These are phyloP conservation scores for Pyrenophora tritici-repentis DNA, from an alignment of 2,329 filamentous ascomycete genomes.

Conservation along the genomic window DNA sequence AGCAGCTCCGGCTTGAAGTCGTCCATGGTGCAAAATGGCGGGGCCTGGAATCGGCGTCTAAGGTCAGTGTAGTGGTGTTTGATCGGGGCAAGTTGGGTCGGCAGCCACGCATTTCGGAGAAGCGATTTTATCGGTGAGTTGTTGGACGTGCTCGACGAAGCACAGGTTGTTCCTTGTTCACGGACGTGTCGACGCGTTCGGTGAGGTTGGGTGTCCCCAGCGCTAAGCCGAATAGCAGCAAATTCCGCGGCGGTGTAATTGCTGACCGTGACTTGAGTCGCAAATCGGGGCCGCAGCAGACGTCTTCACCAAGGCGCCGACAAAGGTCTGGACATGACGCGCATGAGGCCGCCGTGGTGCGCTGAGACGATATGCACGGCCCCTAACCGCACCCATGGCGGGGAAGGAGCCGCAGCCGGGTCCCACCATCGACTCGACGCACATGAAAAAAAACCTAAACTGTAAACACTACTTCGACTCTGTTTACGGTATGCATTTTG, in stretches of 20 bases:
- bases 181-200: constrained; percentile 18
- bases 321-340: constrained; percentile 14
- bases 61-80: constrained; percentile 18
- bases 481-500: too few relatives aligned
- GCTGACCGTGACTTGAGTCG: not conserved
- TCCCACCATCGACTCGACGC: not conserved
- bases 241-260: constrained; percentile 11
- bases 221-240: constrained; percentile 25
- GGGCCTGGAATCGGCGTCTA: constrained; percentile 27
- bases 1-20: constrained; percentile 49
- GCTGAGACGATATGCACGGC: constrained; percentile 34
- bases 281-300: not conserved
- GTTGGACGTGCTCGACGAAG: constrained; percentile 16
- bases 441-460: too few relatives aligned
- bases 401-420: constrained; percentile 21
- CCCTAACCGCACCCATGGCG: constrained; percentile 24
- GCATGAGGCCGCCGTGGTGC: constrained; percentile 23
- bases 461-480: not conserved
- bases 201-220: constrained; percentile 32
- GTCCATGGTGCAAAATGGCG: constrained; percentile 35
- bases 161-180: constrained; percentile 15
- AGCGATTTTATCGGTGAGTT: constrained; percentile 18
- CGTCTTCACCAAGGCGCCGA: not conserved
- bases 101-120: constrained; percentile 40
- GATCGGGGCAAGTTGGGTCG: constrained; percentile 15